A percentile compares a stretch with the other conserved stretches of the same genome.
phyloP scores from a whole-genome alignment of 192 early-diverging fungal species.

The Phlyctochytrium arcticum region DNA sequence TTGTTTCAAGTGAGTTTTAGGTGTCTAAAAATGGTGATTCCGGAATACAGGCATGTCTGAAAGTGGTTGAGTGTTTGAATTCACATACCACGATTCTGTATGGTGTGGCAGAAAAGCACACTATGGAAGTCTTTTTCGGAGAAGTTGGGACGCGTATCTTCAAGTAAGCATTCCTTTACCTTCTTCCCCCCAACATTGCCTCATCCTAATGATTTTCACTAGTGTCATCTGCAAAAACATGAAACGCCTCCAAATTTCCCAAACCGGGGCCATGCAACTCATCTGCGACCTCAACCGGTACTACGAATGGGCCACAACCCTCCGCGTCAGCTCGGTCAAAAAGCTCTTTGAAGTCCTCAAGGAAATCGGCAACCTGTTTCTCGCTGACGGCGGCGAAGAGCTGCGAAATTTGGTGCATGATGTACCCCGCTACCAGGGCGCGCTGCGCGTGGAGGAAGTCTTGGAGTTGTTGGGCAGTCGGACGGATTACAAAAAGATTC shows the following conservation, averaged over 20 bases:
- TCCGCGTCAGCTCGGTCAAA: conserved; percentile 60
- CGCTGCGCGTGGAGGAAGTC: conserved; percentile 72
- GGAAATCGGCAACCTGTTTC: conserved; percentile 76
- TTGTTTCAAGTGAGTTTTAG: background rate
- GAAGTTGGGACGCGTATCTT: conserved; percentile 87
- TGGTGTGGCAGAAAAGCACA: conserved; percentile 77
- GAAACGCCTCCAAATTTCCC: conserved; percentile 72
- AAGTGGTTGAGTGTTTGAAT: conserved; percentile 73
- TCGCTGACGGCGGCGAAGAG: conserved; percentile 67
- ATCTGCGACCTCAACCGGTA: conserved; percentile 84
- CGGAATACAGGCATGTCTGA: conserved; percentile 61
- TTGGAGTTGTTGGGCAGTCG: conserved; percentile 75
- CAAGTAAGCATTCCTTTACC: conserved; percentile 50
- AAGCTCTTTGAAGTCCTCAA: conserved; percentile 75
- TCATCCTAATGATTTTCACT: background rate
- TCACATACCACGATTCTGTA: conserved; percentile 69
- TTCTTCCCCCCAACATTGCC: background rate
- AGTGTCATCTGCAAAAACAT: conserved; percentile 83
- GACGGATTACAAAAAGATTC: conserved; percentile 75
- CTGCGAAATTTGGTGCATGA: conserved; percentile 76
- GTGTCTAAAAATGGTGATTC: background rate
- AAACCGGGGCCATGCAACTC: conserved; percentile 84
- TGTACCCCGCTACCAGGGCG: conserved; percentile 65
- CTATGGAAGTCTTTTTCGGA: conserved; percentile 84
- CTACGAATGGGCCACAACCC: conserved; percentile 63